Conservation (phyloP, 2,329 filamentous ascomycete species). For the Diaporthe helianthi region DNA sequence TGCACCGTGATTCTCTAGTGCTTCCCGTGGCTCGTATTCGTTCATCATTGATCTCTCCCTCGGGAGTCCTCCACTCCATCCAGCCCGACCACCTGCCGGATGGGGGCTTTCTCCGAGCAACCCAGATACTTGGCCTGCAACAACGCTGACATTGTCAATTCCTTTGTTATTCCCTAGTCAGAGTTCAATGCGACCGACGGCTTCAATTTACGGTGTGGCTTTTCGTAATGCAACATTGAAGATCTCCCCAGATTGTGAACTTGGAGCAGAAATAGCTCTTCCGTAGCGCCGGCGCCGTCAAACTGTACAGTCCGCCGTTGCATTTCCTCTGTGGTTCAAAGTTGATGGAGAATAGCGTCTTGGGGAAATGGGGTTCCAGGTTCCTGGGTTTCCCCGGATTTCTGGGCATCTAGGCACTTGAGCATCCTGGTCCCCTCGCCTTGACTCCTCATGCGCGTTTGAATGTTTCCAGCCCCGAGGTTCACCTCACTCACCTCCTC, state of each 20-base stretch:
- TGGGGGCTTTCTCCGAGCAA: conserved; percentile 6
- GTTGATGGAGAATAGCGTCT: neutral
- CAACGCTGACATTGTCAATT: conserved; percentile 1
- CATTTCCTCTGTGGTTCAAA: neutral
- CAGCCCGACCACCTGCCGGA: conserved; percentile 19
- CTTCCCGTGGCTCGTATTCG: neutral
- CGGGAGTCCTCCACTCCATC: neutral
- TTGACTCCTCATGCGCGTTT: neutral
- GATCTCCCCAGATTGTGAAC: conserved; percentile 8
- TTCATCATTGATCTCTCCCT: neutral
- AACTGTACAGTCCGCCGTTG: neutral
- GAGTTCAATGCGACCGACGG: neutral
- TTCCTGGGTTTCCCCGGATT: conserved; percentile 18
- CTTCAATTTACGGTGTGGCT: neutral
- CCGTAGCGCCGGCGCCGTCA: conserved; percentile 12
- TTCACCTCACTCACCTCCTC: too few species aligned
- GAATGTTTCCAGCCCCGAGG: too few species aligned
- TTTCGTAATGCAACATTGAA: conserved; percentile 8
- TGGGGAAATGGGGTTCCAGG: conserved; percentile 1
- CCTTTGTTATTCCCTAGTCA: neutral
- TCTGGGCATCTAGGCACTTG: too few species aligned
- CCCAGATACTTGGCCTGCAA: conserved; percentile 13
- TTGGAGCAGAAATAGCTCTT: conserved; percentile 13
- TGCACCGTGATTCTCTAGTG: neutral
- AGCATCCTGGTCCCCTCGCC: neutral